These are phyloP conservation scores for Phytopythium delawarense DNA, from an alignment of 352 stramenopile genomes.

Conservation along the genomic window DNA sequence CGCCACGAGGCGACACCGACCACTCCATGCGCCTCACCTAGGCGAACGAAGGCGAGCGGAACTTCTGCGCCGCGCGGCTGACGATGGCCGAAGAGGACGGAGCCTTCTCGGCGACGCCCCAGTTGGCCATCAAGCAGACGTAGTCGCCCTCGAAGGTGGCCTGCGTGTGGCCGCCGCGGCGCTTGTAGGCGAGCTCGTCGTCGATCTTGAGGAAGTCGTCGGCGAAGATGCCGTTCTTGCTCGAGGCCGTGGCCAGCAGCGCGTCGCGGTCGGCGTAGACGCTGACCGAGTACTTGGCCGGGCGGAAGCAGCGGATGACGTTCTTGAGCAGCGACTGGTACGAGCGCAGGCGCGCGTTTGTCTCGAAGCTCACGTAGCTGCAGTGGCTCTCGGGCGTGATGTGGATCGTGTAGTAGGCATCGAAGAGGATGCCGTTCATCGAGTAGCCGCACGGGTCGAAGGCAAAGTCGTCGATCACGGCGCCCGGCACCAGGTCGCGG, in stretches of 20 bases:
- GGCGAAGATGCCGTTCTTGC: conserved; percentile 72
- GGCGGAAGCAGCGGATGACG: conserved; percentile 97
- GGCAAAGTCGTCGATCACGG: conserved; percentile 94
- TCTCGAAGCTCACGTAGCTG: conserved; percentile 98
- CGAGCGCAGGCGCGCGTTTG: conserved; percentile 88
- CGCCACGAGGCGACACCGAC: background rate
- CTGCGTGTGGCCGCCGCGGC: conserved; percentile 78
- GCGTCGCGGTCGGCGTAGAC: conserved; percentile 92
- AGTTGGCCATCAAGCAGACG: conserved; percentile 84
- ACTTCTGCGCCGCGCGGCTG: conserved; percentile 54
- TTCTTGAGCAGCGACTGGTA: conserved; percentile 95
- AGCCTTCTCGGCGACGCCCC: conserved; percentile 36
- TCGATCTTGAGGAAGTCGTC: conserved; percentile 68
- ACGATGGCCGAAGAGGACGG: conserved; percentile 10
- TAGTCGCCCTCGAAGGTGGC: conserved; percentile 84
- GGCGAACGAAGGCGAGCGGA: conserved; percentile 73
- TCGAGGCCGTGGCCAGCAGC: conserved; percentile 31
- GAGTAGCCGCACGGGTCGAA: conserved; percentile 99
- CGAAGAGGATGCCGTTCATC: conserved; percentile 99
- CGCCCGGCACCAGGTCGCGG: conserved; percentile 91
- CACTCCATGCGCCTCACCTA: conserved; percentile 16
- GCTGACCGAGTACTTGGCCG: conserved; percentile 96
- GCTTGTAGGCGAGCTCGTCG: conserved; percentile 77
- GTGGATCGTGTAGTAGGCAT: conserved; percentile 99
- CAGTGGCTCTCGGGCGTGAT: conserved; percentile 96